Percentiles rank a stretch among this genome's conserved stretches.
phyloP scores from a whole-genome alignment of 1,139 yeast species.

The Zygotorulaspora mrakii region DNA sequence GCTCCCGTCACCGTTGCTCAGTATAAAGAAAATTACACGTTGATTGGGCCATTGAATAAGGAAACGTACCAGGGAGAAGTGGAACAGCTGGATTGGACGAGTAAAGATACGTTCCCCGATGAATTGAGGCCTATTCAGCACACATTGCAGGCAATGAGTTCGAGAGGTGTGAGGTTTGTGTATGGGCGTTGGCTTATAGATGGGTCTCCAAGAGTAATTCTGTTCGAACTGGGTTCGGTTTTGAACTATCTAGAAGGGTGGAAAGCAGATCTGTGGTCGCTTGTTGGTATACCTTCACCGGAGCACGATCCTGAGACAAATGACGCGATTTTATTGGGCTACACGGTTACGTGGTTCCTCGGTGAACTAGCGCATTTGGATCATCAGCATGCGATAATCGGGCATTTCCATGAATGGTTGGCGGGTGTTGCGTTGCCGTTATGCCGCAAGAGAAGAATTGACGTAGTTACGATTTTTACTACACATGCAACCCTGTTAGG shows the following conservation, averaged over 20 bases:
- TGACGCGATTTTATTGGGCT: conserved; percentile 89
- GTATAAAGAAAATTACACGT: conserved; percentile 80
- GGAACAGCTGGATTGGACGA: conserved; percentile 69
- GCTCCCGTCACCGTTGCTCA: conserved; percentile 97
- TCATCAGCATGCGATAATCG: conserved; percentile 79
- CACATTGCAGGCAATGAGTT: conserved; percentile 55
- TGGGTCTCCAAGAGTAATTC: conserved; percentile 90
- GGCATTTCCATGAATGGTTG: conserved; percentile 97
- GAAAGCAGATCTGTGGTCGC: conserved; percentile 90
- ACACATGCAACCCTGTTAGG: conserved; percentile 97
- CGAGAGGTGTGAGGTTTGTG: conserved; percentile 76
- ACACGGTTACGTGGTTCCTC: conserved; percentile 92
- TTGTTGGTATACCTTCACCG: conserved; percentile 91
- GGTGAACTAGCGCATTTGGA: conserved; percentile 88
- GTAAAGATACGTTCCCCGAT: conserved; percentile 50
- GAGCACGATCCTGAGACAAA: conserved; percentile 83
- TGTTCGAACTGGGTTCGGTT: conserved; percentile 83
- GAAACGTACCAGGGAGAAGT: conserved; percentile 88
- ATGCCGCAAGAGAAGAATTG: conserved; percentile 86
- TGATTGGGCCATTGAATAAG: conserved; percentile 82
- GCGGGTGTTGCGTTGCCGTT: conserved; percentile 95
- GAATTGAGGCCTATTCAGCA: conserved; percentile 29
- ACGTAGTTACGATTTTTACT: conserved; percentile 91
- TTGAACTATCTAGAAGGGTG: conserved; percentile 70
- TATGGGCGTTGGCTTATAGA: conserved; percentile 97